A percentile compares a stretch with the other conserved stretches of the same genome.
These are phyloP conservation scores for Daldinia eschscholtzii DNA, from an alignment of 2,329 filamentous ascomycete genomes.

Conservation along the genomic window DNA sequence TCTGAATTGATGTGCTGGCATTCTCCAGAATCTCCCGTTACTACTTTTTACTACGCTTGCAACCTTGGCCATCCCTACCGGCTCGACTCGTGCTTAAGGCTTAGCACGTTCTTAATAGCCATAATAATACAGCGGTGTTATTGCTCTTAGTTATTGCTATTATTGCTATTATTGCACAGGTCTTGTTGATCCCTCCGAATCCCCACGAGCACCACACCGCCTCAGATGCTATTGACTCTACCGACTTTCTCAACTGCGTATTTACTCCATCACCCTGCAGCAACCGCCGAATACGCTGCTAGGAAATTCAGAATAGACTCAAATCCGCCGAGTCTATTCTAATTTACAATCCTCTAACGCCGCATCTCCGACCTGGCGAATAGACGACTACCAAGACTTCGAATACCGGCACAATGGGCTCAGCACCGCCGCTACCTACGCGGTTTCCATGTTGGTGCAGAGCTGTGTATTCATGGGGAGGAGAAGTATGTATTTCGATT, in stretches of 20 bases:
- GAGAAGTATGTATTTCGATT: constrained; percentile 69
- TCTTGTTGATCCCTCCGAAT: constrained; percentile 39
- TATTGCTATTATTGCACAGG: constrained; percentile 19
- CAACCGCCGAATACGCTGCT: constrained; percentile 33
- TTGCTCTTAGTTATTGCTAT: constrained; percentile 6
- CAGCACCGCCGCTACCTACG: constrained; percentile 73
- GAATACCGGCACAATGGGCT: constrained; percentile 60
- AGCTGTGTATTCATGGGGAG: constrained; percentile 93
- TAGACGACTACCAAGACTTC: constrained; percentile 26
- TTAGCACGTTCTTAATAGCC: constrained; percentile 26
- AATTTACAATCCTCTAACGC: constrained; percentile 32
- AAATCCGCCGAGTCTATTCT: constrained; percentile 25
- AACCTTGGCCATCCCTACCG: constrained; percentile 24
- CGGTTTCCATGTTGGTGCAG: constrained; percentile 93
- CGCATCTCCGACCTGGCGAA: constrained; percentile 39
- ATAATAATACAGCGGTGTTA: constrained; percentile 42
- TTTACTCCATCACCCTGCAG: constrained; percentile 43
- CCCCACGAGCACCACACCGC: constrained; percentile 42
- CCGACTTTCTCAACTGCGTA: constrained; percentile 26
- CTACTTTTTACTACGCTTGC: constrained; percentile 22
- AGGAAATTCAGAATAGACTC: constrained; percentile 34
- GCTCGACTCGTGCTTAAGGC: constrained; percentile 16
- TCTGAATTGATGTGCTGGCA: constrained; percentile 43
- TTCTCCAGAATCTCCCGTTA: constrained; percentile 28
- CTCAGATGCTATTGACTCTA: constrained; percentile 33